These are phyloP conservation scores for Cladophialophora yegresii DNA, from an alignment of 2,329 filamentous ascomycete species.

Conservation along the genomic window DNA sequence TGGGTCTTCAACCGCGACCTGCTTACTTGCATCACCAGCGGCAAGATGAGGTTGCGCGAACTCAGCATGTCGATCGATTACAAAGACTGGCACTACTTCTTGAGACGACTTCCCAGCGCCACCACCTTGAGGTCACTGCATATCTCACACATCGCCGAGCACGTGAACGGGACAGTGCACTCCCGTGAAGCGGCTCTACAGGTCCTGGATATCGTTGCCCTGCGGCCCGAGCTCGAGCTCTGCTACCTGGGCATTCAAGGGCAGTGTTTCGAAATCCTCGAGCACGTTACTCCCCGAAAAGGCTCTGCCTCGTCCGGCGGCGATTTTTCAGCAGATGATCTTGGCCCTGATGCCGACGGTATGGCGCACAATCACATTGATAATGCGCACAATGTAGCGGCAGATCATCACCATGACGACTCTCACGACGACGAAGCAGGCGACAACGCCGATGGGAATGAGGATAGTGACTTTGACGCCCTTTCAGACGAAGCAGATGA, in stretches of 20 bases:
- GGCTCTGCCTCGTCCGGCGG: conserved; percentile 3
- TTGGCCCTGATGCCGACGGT: conserved; percentile 29
- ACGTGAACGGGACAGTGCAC: conserved; percentile 60
- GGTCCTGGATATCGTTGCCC: conserved; percentile 73
- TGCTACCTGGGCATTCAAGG: conserved; percentile 74
- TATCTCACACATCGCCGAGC: conserved; percentile 67
- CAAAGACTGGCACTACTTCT: conserved; percentile 79
- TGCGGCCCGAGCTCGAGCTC: conserved; percentile 73
- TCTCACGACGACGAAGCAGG: conserved; percentile 43
- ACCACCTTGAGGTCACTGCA: conserved; percentile 71
- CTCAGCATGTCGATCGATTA: conserved; percentile 72
- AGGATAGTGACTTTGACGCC: conserved; percentile 39
- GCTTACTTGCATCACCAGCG: conserved; percentile 72
- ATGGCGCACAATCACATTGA: conserved; percentile 13
- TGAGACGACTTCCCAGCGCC: conserved; percentile 71
- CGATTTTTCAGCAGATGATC: conserved; percentile 28
- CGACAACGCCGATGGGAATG: conserved; percentile 32
- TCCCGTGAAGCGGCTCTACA: conserved; percentile 72
- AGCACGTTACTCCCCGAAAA: conserved; percentile 46
- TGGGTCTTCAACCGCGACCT: conserved; percentile 73
- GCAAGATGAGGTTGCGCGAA: conserved; percentile 72
- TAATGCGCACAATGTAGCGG: conserved; percentile 12
- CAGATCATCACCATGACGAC: conserved; percentile 40
- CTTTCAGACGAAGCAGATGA: conserved; percentile 43
- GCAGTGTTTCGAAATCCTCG: conserved; percentile 81